A percentile compares a stretch with the other conserved stretches of the same genome.
Conservation (phyloP, 1,139 yeast species). For the Entelexis paramagnoliae region DNA sequence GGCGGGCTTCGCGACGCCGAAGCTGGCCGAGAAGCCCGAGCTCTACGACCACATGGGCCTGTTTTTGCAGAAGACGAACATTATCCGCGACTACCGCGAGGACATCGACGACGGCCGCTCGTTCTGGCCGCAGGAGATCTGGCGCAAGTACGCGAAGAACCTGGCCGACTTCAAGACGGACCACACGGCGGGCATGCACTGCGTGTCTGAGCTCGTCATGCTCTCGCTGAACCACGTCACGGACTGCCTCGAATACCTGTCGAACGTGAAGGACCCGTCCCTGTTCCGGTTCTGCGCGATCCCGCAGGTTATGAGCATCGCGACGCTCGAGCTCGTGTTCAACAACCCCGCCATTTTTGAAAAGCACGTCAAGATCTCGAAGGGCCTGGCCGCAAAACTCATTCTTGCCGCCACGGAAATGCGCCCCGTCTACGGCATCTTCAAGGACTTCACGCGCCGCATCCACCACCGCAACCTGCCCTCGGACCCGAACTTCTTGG, state of each 20-base stretch:
- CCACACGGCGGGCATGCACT: constrained; percentile 43
- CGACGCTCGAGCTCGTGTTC: constrained; percentile 78
- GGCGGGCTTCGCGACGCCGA: constrained; percentile 37
- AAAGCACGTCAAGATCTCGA: constrained; percentile 72
- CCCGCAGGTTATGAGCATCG: constrained; percentile 98
- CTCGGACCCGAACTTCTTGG: constrained; percentile 76
- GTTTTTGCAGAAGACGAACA: constrained; percentile 88
- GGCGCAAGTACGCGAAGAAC: constrained; percentile 59
- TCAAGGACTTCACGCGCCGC: constrained; percentile 58
- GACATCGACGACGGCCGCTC: constrained; percentile 87
- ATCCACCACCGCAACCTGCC: constrained; percentile 75
- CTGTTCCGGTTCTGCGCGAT: constrained; percentile 88
- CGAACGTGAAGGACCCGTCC: constrained; percentile 70
- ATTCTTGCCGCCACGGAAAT: constrained; percentile 66
- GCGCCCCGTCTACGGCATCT: constrained; percentile 64
- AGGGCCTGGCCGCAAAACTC: constrained; percentile 76
- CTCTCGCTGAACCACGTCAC: constrained; percentile 70
- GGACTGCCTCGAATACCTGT: constrained; percentile 66
- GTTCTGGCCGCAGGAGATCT: constrained; percentile 92
- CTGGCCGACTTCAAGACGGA: constrained; percentile 42
- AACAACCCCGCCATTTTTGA: constrained; percentile 68
- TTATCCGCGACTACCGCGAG: constrained; percentile 89
- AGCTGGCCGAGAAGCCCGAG: constrained; percentile 43
- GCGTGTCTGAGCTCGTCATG: constrained; percentile 72
- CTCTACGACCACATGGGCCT: constrained; percentile 86